Evolutionary conservation across 805 yeast species (phyloP), one percentile per base, ranked within the genome.

Genomic region (Barnettozyma botsteinii): DNA sequence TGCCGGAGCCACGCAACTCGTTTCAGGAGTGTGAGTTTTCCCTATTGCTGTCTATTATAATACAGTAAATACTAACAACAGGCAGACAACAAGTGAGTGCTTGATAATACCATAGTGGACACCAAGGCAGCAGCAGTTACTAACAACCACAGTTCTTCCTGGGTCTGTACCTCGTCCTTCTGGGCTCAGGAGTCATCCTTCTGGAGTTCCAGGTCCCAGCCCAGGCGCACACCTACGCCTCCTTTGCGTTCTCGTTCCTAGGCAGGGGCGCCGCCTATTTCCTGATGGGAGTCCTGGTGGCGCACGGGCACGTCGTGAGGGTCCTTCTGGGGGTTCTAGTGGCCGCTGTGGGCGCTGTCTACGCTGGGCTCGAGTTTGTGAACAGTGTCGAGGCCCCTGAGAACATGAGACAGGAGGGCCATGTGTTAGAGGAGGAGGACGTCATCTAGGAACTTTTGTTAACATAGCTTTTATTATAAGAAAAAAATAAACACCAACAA

Each of bases 351-450:
- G 96, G 95, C 22, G 55, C 76, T 18, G 73, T 62, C 3, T 86
- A 69, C 60, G 56, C 72, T 35, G 75, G 63, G 1, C 69, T 86
- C 53, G 93, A 86, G 60, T 81, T 82, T 37, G 61, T 84, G 21
- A 87, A 89, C 15, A 74, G 83, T 45, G 67, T 85, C 31, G 80
- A 84, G 38, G 82, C 88, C 22, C 96, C 96, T 15, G 83, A 75
- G 42, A 85, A 82, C 62, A 85, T 87, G 85, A 83, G 73, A 53
- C 64, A 71, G 28, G 79, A 68, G 31, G 68, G 69, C n/a, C 43
- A 59, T 29, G 59, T 62, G 7, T 42, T 65, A 14, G 68, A 62
- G 21, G 67, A 60, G 17, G 68, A 64, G 28, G 70, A 63, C 35
- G 47, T 55, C 15, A 55, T 55, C 37, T 55, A 23, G 13, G 4